Evolutionary conservation across 148 eudicot genomes (phyloP).

Genomic region (Euryodendron excelsum): DNA sequence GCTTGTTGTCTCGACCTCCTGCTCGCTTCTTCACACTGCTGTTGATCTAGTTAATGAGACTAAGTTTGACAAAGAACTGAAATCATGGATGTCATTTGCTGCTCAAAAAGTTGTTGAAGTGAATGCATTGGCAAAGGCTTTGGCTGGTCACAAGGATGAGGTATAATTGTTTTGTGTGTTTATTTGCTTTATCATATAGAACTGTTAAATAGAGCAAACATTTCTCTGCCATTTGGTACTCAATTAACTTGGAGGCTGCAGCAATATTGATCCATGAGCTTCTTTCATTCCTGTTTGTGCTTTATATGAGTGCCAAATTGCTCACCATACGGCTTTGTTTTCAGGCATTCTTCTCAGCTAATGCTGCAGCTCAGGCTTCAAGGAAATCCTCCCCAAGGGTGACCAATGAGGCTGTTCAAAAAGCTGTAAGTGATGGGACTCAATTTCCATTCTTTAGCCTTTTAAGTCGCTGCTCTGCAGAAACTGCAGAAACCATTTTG

Average conservation of each 20-base stretch:
- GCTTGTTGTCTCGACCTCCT: constrained; percentile 96
- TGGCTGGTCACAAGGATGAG: constrained; percentile 84
- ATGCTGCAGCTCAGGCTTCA: constrained; percentile 83
- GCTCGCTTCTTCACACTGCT: constrained; percentile 95
- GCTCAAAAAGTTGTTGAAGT: constrained; percentile 93
- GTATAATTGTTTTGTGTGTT: constrained; percentile 25
- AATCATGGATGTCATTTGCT: constrained; percentile 97
- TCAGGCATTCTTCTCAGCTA: constrained; percentile 88
- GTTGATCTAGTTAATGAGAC: constrained; percentile 89
- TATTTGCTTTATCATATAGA: neutral
- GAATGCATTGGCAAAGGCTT: constrained; percentile 88
- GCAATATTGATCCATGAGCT: neutral
- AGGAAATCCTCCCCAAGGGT: constrained; percentile 91
- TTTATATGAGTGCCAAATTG: neutral
- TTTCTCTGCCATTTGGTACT: neutral
- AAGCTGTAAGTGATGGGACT: constrained; percentile 68
- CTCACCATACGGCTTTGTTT: constrained; percentile 5
- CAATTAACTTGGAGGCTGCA: neutral
- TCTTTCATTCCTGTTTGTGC: neutral
- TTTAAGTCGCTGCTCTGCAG: neutral
- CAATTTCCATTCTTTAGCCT: neutral
- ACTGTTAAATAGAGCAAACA: neutral
- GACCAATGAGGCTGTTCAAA: constrained; percentile 80
- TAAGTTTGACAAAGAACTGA: constrained; percentile 81
- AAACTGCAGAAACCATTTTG: neutral